A percentile compares a stretch with the other conserved stretches of the same genome.
phyloP scores from a whole-genome alignment of 305 asterid genomes.

The Fraxinus platypoda region DNA sequence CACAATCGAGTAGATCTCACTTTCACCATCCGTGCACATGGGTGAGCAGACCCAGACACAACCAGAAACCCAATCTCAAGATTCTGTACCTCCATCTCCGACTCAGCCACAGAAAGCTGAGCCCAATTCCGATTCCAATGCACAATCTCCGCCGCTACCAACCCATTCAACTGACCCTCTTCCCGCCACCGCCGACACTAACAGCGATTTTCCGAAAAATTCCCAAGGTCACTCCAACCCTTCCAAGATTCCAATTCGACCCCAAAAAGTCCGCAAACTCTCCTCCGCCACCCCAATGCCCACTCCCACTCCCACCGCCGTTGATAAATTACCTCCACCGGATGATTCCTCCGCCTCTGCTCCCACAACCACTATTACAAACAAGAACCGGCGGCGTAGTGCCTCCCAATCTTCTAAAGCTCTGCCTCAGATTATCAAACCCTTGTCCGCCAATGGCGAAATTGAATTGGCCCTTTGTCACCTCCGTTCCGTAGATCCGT shows the following conservation, averaged over 20 bases:
- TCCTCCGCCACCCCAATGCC: slow-evolving; percentile 16
- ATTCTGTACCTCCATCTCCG: slow-evolving; percentile 28
- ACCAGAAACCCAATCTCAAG: slow-evolving; percentile 31
- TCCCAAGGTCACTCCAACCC: slow-evolving; percentile 56
- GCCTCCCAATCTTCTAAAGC: slow-evolving; percentile 48
- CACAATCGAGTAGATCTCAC: not conserved
- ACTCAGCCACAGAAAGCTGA: slow-evolving; percentile 30
- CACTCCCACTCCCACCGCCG: slow-evolving; percentile 4
- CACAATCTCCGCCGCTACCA: slow-evolving; percentile 36
- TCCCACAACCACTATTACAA: slow-evolving; percentile 21
- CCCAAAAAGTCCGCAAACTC: slow-evolving; percentile 79
- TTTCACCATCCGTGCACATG: slow-evolving; percentile 33
- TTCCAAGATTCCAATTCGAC: slow-evolving; percentile 88
- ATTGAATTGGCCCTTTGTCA: slow-evolving; percentile 59
- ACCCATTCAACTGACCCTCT: slow-evolving; percentile 28
- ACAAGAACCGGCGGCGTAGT: slow-evolving; percentile 54
- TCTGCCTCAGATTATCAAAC: slow-evolving; percentile 61
- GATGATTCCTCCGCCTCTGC: slow-evolving; percentile 33
- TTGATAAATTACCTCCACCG: slow-evolving; percentile 23
- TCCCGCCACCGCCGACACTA: slow-evolving; percentile 21
- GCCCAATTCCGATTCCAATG: slow-evolving; percentile 33
- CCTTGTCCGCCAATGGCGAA: slow-evolving; percentile 66
- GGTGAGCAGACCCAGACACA: slow-evolving; percentile 57
- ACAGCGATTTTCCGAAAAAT: slow-evolving; percentile 9
- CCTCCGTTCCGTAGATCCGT: slow-evolving; percentile 67